Conservation (phyloP, 768 basidiomycete species). For the Chalciporus sphaerocephalus region DNA sequence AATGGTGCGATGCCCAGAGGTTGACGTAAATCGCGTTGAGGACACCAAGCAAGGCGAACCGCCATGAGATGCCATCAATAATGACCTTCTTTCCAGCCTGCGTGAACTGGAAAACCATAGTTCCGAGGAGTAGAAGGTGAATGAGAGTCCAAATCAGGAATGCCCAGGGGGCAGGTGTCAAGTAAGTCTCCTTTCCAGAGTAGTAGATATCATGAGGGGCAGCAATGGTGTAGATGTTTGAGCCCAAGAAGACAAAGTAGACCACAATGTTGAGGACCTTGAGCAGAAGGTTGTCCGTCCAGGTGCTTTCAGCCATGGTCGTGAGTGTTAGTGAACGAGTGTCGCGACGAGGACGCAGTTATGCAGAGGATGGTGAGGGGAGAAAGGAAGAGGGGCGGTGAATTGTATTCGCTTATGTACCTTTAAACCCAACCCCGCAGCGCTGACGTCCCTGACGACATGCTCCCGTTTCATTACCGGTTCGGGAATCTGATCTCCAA, state of each 20-base stretch:
- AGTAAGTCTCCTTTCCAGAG: slow-evolving; percentile 78
- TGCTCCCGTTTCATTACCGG: slow-evolving; percentile 9
- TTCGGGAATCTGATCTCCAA: slow-evolving; percentile 1
- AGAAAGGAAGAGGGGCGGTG: slow-evolving; percentile 18
- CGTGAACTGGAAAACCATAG: slow-evolving; percentile 87
- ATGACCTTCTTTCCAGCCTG: slow-evolving; percentile 69
- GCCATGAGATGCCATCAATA: slow-evolving; percentile 86
- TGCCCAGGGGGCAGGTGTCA: slow-evolving; percentile 92
- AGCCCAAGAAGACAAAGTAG: slow-evolving; percentile 84
- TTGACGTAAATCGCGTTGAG: slow-evolving; percentile 89
- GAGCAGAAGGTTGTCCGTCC: slow-evolving; percentile 79
- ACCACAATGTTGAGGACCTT: slow-evolving; percentile 83
- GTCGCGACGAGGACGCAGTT: background rate
- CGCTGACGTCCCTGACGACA: slow-evolving; percentile 20
- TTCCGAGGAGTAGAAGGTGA: slow-evolving; percentile 87
- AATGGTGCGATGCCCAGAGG: slow-evolving; percentile 76
- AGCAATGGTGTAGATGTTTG: slow-evolving; percentile 83
- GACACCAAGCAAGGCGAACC: slow-evolving; percentile 82
- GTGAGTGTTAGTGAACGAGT: background rate
- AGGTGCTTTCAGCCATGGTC: slow-evolving; percentile 51
- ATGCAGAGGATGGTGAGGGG: slow-evolving; percentile 5
- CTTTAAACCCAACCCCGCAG: background rate
- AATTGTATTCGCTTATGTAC: slow-evolving; percentile 26
- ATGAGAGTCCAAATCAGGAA: slow-evolving; percentile 91
- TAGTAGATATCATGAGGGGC: slow-evolving; percentile 69